Evolutionary conservation across 2,329 filamentous ascomycete genomes (phyloP).

Genomic region (Incumbomyces delicatus): DNA sequence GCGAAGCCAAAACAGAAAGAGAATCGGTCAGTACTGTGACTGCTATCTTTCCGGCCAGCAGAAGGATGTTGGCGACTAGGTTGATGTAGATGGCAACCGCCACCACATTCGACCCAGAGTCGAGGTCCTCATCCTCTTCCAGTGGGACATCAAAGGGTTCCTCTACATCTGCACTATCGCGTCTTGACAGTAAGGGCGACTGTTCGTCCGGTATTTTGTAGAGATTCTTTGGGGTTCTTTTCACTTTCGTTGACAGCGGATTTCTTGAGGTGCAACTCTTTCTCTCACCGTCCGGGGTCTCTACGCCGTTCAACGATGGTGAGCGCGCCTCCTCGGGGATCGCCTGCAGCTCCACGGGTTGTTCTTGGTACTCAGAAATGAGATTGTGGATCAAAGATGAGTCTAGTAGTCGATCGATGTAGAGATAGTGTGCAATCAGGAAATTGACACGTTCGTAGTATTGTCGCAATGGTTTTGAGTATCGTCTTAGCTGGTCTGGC

Average conservation of each 20-base stretch:
- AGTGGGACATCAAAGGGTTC: slow-evolving; percentile 34
- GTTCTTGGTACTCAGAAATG: slow-evolving; percentile 75
- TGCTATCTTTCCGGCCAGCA: slow-evolving; percentile 65
- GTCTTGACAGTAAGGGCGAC: slow-evolving; percentile 50
- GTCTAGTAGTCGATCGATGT: slow-evolving; percentile 83
- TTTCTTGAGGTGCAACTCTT: not conserved
- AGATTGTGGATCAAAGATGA: slow-evolving; percentile 86
- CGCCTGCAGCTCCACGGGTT: slow-evolving; percentile 54
- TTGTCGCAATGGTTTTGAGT: slow-evolving; percentile 64
- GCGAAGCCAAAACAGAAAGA: slow-evolving; percentile 67
- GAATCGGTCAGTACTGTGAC: slow-evolving; percentile 68
- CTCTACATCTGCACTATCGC: slow-evolving; percentile 22
- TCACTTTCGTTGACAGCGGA: slow-evolving; percentile 38
- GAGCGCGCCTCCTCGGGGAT: slow-evolving; percentile 58
- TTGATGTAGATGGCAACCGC: slow-evolving; percentile 84
- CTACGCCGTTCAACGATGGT: slow-evolving; percentile 21
- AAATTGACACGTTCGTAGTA: slow-evolving; percentile 89
- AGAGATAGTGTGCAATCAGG: slow-evolving; percentile 82
- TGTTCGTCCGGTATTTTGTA: slow-evolving; percentile 64
- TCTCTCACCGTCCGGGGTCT: slow-evolving; percentile 7
- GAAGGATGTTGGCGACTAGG: slow-evolving; percentile 63
- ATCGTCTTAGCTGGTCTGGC: slow-evolving; percentile 59
- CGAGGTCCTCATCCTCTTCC: slow-evolving; percentile 40
- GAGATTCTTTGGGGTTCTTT: slow-evolving; percentile 74
- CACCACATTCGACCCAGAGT: slow-evolving; percentile 65